Percentiles rank a stretch among this genome's conserved stretches.
Conservation (phyloP, 75 land plant genomes). For the Selaginella tamariscina region DNA sequence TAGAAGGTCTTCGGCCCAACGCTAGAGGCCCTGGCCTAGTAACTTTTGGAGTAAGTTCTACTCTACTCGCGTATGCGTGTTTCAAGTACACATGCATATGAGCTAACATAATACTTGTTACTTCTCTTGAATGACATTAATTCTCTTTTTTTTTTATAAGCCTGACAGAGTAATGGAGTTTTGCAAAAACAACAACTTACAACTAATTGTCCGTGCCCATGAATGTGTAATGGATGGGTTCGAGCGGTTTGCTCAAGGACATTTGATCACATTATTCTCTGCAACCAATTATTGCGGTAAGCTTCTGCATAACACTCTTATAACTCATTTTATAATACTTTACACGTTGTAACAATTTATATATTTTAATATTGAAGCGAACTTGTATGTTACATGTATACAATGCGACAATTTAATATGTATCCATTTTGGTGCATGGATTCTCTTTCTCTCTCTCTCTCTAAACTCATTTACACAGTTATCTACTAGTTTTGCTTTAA, state of each 20-base stretch:
- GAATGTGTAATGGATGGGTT: constrained; percentile 63
- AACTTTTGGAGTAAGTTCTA: constrained; percentile 64
- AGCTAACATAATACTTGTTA: background rate
- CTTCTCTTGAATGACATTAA: background rate
- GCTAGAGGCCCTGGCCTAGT: constrained; percentile 93
- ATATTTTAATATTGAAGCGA: too few relatives aligned
- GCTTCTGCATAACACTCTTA: background rate
- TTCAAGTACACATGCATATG: background rate
- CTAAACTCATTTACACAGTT: background rate
- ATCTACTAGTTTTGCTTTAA: background rate
- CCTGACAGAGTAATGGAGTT: constrained; percentile 48
- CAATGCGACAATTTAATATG: too few relatives aligned
- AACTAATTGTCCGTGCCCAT: constrained; percentile 49
- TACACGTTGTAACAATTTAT: background rate
- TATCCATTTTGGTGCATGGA: background rate
- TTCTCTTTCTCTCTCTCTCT: constrained; percentile 4
- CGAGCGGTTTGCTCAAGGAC: constrained; percentile 52
- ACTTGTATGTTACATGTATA: background rate
- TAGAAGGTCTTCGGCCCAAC: constrained; percentile 85
- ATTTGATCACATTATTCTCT: constrained; percentile 44
- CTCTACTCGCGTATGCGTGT: background rate
- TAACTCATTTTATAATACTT: background rate
- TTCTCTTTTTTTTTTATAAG: constrained; percentile 21
- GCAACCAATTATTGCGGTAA: constrained; percentile 56
- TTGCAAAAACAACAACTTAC: constrained; percentile 42